These are phyloP conservation scores for Papilionanthe hybrid DNA, from an alignment of 116 monocot genomes.

Conservation along the genomic window DNA sequence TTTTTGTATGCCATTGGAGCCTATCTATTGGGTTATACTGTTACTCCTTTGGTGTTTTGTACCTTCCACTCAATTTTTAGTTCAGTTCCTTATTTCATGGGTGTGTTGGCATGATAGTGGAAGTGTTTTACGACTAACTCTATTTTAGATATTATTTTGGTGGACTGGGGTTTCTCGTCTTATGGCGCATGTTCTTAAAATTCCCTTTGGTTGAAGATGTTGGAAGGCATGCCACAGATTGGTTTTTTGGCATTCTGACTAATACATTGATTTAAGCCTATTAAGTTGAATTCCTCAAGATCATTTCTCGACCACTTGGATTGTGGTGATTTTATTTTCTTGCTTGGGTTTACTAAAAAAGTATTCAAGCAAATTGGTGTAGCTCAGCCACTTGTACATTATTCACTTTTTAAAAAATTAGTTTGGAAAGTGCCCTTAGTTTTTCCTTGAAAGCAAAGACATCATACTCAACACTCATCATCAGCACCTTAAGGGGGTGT, in stretches of 20 bases:
- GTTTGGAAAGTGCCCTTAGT: background rate
- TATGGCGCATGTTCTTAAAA: background rate
- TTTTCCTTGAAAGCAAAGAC: background rate
- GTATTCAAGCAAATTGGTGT: background rate
- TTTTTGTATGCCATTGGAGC: no score
- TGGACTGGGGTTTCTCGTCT: background rate
- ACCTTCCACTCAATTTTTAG: background rate
- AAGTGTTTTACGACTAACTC: background rate
- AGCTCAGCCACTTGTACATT: no score
- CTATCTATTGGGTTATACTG: no score
- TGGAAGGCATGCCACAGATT: background rate
- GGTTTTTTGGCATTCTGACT: background rate
- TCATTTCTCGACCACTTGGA: background rate
- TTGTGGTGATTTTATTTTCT: background rate
- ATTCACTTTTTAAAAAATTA: background rate
- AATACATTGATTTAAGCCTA: background rate
- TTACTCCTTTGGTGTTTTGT: background rate
- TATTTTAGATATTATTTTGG: background rate
- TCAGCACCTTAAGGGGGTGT: background rate
- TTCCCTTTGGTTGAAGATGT: background rate
- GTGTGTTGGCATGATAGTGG: no score
- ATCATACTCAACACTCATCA: background rate
- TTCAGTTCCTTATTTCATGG: background rate
- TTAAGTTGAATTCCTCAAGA: background rate
- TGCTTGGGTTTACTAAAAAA: background rate